Evolutionary conservation across 1,284 basidiomycete species (phyloP), one percentile per base, ranked within the genome.

Genomic region (Lignosus rhinocerotis): DNA sequence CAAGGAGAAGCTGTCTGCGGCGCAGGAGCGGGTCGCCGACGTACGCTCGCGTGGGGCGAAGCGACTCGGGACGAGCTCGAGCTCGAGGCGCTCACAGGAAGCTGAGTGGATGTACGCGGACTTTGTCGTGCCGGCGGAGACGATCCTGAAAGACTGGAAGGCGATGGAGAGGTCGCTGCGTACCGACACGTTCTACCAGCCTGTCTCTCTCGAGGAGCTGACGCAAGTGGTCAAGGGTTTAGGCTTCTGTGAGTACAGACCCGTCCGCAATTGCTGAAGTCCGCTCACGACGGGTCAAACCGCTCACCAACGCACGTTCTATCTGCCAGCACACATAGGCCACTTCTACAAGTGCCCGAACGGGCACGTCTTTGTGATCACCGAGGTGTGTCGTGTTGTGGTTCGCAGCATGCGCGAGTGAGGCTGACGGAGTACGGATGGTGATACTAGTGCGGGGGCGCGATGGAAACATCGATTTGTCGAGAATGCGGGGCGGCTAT

Each of bases 401-500:
- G 17, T 32, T 14, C 12, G 41, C 3, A 21, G 16, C 16, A 2
- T 43, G 6, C 6, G 16, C 49, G 31, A 8, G 17, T 25, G 59
- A 16, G 51, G 14, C 14, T 14, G 6, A 45, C 41, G 6, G 19
- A 36, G 14, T 36, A 9, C n/a, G 7, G 14, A n/a, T 8, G 5
- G 5, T 14, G 11, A 14, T 41, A 5, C 36, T 17, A 86, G 82
- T 84, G 84, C 55, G 82, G 84, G 45, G 83, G 82, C 6, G 83
- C 82, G 0, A 78, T 75, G 73, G 17, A 80, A 58, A 61, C 42
- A 2, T 67, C 77, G 3, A 62, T 19, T 5, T 87, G 86, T 59
- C 78, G 79, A 0, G 85, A 88, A 65, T 87, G 85, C 63, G 74
- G 76, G 12, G 80, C 72, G 6, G 48, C 53, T 0, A 80, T 87